Evolutionary conservation across 2,329 filamentous ascomycete species (phyloP).

Genomic region (Colletotrichum phormii): DNA sequence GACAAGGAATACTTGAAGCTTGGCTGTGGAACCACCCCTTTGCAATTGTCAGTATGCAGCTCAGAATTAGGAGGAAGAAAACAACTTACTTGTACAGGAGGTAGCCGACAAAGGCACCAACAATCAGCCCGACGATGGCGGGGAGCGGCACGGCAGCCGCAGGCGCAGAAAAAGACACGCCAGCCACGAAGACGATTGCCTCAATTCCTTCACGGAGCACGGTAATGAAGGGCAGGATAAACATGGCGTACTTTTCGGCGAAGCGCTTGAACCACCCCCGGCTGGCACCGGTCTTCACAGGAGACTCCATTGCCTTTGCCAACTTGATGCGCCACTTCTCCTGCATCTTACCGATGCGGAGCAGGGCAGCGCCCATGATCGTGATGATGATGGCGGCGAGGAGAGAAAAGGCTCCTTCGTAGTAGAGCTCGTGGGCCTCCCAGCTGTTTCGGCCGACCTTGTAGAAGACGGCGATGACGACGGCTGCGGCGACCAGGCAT

Average conservation of each 20-base stretch:
- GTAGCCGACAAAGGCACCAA: conserved; percentile 76
- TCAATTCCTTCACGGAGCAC: conserved; percentile 90
- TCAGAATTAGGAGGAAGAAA: background rate
- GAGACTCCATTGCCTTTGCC: conserved; percentile 72
- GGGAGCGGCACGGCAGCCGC: conserved; percentile 83
- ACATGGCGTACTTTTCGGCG: conserved; percentile 86
- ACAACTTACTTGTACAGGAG: conserved; percentile 79
- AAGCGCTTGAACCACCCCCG: conserved; percentile 68
- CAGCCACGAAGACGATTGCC: conserved; percentile 86
- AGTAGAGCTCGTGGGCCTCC: conserved; percentile 77
- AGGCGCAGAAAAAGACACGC: conserved; percentile 81
- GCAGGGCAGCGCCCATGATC: conserved; percentile 81
- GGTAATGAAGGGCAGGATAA: conserved; percentile 86
- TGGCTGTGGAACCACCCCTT: conserved; percentile 56
- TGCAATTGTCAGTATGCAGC: conserved; percentile 7
- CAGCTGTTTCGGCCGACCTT: conserved; percentile 74
- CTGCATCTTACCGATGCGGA: conserved; percentile 85
- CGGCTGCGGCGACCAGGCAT: conserved; percentile 71
- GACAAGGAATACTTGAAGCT: conserved; percentile 80
- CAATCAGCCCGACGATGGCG: conserved; percentile 76
- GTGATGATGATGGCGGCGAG: conserved; percentile 85
- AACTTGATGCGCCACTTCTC: conserved; percentile 91
- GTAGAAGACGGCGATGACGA: conserved; percentile 78
- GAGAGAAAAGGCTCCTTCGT: conserved; percentile 83
- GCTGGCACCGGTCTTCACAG: conserved; percentile 57